Conservation (phyloP, 352 stramenopile species). For the Phytophthora palmivora region DNA sequence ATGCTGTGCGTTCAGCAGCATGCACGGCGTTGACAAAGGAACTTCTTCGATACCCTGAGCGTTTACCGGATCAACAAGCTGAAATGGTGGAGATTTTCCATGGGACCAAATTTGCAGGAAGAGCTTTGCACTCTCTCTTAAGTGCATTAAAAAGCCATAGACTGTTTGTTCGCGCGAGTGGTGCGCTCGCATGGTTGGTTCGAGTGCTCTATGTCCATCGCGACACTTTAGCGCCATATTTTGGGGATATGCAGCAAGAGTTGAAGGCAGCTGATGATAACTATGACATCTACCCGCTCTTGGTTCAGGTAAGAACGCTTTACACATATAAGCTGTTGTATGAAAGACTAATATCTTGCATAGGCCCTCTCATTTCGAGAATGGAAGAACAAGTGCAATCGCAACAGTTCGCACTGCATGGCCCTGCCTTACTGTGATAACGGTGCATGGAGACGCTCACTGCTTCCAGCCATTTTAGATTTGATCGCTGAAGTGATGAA, state of each 20-base stretch:
- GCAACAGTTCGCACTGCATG: slow-evolving; percentile 39
- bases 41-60: slow-evolving; percentile 34
- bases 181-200: slow-evolving; percentile 41
- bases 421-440: slow-evolving; percentile 23
- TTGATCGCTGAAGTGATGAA: slow-evolving; percentile 44
- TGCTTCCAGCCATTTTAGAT: slow-evolving; percentile 52
- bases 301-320: slow-evolving; percentile 45
- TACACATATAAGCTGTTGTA: neutral
- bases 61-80: slow-evolving; percentile 15
- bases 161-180: slow-evolving; percentile 28
- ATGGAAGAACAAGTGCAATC: slow-evolving; percentile 43
- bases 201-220: slow-evolving; percentile 39
- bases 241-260: slow-evolving; percentile 41
- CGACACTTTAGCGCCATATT: slow-evolving; percentile 24
- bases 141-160: slow-evolving; percentile 40
- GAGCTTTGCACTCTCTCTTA: slow-evolving; percentile 27
- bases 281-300: slow-evolving; percentile 40
- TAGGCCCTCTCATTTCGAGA: slow-evolving; percentile 53
- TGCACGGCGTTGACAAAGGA: slow-evolving; percentile 39
- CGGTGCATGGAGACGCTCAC: slow-evolving; percentile 34
- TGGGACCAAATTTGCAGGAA: slow-evolving; percentile 28
- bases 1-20: slow-evolving; percentile 59
- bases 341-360: slow-evolving; percentile 3
- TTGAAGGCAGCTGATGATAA: slow-evolving; percentile 37
- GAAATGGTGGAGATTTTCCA: slow-evolving; percentile 30